These are phyloP conservation scores for Angomonas deanei DNA, from an alignment of 208 protist species.

Conservation along the genomic window DNA sequence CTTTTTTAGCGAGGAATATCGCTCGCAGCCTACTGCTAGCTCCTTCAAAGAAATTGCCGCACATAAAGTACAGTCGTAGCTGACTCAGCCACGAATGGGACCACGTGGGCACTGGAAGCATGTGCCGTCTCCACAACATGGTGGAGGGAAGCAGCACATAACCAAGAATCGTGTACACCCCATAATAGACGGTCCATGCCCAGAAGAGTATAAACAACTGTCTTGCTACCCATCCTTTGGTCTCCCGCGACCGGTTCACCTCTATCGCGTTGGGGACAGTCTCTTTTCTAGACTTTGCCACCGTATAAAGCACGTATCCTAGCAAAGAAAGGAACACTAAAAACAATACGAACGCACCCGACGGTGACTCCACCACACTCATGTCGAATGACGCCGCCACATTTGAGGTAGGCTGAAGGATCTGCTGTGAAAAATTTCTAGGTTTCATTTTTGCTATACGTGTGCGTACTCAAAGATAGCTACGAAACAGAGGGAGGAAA, in stretches of 20 bases:
- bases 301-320: background rate
- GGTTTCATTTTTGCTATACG: no score
- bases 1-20: background rate
- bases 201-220: slow-evolving; percentile 26
- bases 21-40: background rate
- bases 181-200: slow-evolving; percentile 33
- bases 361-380: no score
- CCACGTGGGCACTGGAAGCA: slow-evolving; percentile 31
- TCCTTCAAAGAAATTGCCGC: background rate
- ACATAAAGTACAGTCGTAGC: slow-evolving; percentile 31
- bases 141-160: slow-evolving; percentile 35
- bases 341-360: slow-evolving; percentile 8
- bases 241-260: background rate
- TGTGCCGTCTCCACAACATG: slow-evolving; percentile 35
- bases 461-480: no score
- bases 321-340: background rate
- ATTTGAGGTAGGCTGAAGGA: no score
- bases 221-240: slow-evolving; percentile 16
- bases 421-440: no score
- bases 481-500: no score
- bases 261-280: background rate
- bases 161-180: slow-evolving; percentile 30
- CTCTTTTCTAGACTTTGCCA: background rate
- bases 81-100: slow-evolving; percentile 29
- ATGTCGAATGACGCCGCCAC: no score